These are phyloP conservation scores for Neurospora hispaniola DNA, from an alignment of 495 filamentous ascomycete species.

Conservation along the genomic window DNA sequence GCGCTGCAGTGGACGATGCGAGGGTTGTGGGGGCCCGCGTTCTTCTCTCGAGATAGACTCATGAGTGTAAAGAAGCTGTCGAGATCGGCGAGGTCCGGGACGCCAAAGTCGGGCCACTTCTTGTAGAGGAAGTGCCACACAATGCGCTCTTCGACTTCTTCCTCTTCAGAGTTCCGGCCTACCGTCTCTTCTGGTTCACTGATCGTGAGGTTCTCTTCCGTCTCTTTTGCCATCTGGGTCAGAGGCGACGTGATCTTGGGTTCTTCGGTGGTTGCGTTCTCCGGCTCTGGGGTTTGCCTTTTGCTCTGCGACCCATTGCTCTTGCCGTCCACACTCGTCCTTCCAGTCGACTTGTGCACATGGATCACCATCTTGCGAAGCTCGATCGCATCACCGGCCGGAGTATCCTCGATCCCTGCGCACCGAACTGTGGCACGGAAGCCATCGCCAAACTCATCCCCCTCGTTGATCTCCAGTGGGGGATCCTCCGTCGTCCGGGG, in stretches of 20 bases:
- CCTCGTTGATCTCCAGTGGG: slow-evolving; percentile 41
- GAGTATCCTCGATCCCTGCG: slow-evolving; percentile 36
- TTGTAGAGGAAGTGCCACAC: slow-evolving; percentile 88
- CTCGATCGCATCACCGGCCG: slow-evolving; percentile 41
- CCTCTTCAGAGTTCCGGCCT: neutral
- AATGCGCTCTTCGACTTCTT: slow-evolving; percentile 50
- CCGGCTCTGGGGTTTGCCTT: neutral
- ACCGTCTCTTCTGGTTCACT: neutral
- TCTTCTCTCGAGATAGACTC: slow-evolving; percentile 61
- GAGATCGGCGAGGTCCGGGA: slow-evolving; percentile 71
- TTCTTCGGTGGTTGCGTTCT: neutral
- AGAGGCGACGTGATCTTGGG: neutral
- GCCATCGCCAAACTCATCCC: slow-evolving; percentile 52
- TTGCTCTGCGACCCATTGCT: neutral
- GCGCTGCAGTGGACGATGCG: slow-evolving; percentile 90
- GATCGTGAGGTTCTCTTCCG: slow-evolving; percentile 4
- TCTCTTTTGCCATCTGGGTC: neutral
- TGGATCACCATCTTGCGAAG: slow-evolving; percentile 42
- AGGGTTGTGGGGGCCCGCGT: slow-evolving; percentile 53
- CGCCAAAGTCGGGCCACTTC: slow-evolving; percentile 88
- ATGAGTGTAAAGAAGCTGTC: slow-evolving; percentile 70
- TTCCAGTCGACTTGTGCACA: slow-evolving; percentile 12
- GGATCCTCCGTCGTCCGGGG: slow-evolving; percentile 49
- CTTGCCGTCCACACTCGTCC: neutral
- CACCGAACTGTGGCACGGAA: slow-evolving; percentile 47